Evolutionary conservation across 108 stramenopile species (phyloP).

Genomic region (Cylindrotheca fusiformis): DNA sequence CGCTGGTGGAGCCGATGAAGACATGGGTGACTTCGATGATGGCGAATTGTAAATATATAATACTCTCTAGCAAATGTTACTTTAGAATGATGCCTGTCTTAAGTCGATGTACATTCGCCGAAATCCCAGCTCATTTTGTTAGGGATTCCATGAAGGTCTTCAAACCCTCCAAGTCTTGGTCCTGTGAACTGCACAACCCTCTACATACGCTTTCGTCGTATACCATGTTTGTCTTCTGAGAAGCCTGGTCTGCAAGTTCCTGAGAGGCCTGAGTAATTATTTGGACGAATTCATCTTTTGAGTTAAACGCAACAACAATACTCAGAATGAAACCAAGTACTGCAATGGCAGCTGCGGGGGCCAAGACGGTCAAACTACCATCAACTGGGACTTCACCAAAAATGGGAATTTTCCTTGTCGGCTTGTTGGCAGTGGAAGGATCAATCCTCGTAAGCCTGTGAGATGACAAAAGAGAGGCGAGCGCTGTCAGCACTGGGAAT

Average conservation of each 20-base stretch:
- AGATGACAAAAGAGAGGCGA: no score
- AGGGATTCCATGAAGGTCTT: slow-evolving; percentile 52
- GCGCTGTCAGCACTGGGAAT: no score
- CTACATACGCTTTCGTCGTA: slow-evolving; percentile 53
- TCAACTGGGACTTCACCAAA: slow-evolving; percentile 75
- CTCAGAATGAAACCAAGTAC: slow-evolving; percentile 62
- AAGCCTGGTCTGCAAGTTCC: slow-evolving; percentile 39
- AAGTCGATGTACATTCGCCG: not conserved
- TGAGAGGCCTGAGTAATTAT: slow-evolving; percentile 15
- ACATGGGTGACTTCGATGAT: slow-evolving; percentile 64
- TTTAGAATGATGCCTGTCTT: no score
- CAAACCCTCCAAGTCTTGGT: slow-evolving; percentile 47
- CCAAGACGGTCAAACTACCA: slow-evolving; percentile 53
- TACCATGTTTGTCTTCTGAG: slow-evolving; percentile 32
- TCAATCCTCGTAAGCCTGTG: slow-evolving; percentile 56
- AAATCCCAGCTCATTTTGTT: not conserved
- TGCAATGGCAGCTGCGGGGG: slow-evolving; percentile 62
- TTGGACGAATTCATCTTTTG: slow-evolving; percentile 45
- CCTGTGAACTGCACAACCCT: slow-evolving; percentile 62
- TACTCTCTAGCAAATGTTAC: slow-evolving; percentile 7
- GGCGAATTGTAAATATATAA: slow-evolving; percentile 63
- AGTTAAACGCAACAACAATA: slow-evolving; percentile 53
- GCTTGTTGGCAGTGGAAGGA: slow-evolving; percentile 14
- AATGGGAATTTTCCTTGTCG: slow-evolving; percentile 48
- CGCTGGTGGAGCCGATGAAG: slow-evolving; percentile 61